Conservation (phyloP, 805 yeast species). For the Yarrowia phangngaensis region DNA sequence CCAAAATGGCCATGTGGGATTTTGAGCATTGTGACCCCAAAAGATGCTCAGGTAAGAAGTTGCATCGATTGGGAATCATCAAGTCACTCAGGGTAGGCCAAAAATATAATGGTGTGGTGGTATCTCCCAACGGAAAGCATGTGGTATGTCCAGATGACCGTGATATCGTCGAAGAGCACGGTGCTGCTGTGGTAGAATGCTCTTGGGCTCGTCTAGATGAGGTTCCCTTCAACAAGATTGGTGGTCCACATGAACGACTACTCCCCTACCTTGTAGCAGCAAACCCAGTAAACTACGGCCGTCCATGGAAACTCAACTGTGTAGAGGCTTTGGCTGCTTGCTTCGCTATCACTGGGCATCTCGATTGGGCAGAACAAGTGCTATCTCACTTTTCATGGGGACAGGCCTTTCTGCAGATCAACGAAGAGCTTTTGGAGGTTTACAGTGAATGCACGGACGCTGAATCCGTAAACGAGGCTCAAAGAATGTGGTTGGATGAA, state of each 20-base stretch:
- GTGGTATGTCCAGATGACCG: constrained; percentile 87
- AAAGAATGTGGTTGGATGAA: constrained; percentile 66
- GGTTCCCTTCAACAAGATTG: constrained; percentile 88
- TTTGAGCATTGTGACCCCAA: constrained; percentile 98
- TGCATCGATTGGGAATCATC: constrained; percentile 83
- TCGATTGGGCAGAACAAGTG: constrained; percentile 80
- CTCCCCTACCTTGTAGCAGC: constrained; percentile 93
- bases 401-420: constrained; percentile 74
- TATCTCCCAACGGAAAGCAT: constrained; percentile 85
- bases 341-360: constrained; percentile 86
- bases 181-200: constrained; percentile 98
- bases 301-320: constrained; percentile 93
- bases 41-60: constrained; percentile 91
- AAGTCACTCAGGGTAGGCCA: constrained; percentile 82
- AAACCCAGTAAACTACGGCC: constrained; percentile 93
- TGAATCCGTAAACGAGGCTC: constrained; percentile 66
- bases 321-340: constrained; percentile 98
- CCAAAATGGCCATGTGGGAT: constrained; percentile 95
- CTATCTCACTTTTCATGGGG: constrained; percentile 91
- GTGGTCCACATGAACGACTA: constrained; percentile 82
- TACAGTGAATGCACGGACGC: constrained; percentile 80
- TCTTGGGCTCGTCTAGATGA: constrained; percentile 98
- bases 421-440: constrained; percentile 67
- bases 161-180: constrained; percentile 68
- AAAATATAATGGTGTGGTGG: constrained; percentile 84